phyloP scores from a whole-genome alignment of 768 basidiomycete genomes.

The Russula compacta region DNA sequence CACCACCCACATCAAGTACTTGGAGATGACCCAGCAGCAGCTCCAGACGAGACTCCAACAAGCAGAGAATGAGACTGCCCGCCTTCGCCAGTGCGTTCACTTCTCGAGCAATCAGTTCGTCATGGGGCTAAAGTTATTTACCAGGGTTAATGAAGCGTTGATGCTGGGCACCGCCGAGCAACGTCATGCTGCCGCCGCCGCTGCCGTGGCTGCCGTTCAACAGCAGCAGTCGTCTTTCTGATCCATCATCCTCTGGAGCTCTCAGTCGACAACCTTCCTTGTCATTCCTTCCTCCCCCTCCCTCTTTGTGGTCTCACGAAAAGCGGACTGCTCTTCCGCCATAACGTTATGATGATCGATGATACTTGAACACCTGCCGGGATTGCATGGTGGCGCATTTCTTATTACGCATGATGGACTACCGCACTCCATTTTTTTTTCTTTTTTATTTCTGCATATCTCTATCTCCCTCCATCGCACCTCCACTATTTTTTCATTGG shows the following conservation, averaged over 20 bases:
- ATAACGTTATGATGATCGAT: constrained; percentile 21
- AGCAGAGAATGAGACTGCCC: constrained; percentile 72
- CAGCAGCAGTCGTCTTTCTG: constrained; percentile 37
- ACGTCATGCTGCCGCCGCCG: constrained; percentile 48
- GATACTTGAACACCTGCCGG: constrained; percentile 19
- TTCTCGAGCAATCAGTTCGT: background rate
- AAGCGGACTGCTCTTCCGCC: constrained; percentile 17
- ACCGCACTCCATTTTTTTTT: constrained; percentile 15
- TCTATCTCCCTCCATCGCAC: background rate
- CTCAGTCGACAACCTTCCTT: background rate
- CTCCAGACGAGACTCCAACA: constrained; percentile 68
- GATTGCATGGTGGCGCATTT: constrained; percentile 19
- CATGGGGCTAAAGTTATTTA: constrained; percentile 1
- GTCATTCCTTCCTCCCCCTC: background rate
- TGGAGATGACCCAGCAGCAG: constrained; percentile 71
- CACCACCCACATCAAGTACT: constrained; percentile 77
- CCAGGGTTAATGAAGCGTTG: constrained; percentile 76
- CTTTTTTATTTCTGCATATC: constrained; percentile 14
- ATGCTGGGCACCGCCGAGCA: constrained; percentile 81
- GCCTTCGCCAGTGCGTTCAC: constrained; percentile 51
- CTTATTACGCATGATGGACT: constrained; percentile 22
- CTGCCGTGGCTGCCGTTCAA: constrained; percentile 46
- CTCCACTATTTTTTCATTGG: constrained; percentile 5
- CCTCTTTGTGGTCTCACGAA: constrained; percentile 19
- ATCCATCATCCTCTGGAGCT: constrained; percentile 23